phyloP scores from a whole-genome alignment of 305 asterid genomes.

The Fraxinus sp. region DNA sequence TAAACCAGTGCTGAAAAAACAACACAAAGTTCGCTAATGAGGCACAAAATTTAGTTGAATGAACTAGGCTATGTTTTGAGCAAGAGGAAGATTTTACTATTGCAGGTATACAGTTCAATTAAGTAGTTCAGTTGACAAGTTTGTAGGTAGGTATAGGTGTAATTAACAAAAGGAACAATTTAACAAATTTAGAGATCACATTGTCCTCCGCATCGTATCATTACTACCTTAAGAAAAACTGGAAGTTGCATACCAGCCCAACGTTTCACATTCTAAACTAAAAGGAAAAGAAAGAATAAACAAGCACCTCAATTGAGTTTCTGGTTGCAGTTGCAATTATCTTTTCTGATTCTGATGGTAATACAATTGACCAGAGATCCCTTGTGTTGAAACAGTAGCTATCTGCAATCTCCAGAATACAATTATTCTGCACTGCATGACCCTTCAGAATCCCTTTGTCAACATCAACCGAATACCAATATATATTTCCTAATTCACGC shows the following conservation, averaged over 20 bases:
- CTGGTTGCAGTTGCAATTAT: conserved; percentile 75
- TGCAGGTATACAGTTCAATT: background rate
- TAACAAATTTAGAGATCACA: conserved; percentile 11
- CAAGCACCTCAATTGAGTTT: conserved; percentile 71
- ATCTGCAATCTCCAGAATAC: conserved; percentile 55
- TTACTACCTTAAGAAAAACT: conserved; percentile 12
- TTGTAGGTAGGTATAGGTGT: background rate
- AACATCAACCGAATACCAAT: conserved; percentile 84
- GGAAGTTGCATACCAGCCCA: conserved; percentile 6
- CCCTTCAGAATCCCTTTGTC: conserved; percentile 72
- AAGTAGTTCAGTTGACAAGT: background rate
- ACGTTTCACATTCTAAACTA: background rate
- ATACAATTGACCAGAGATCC: conserved; percentile 79
- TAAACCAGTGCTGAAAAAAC: background rate
- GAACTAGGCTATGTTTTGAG: background rate
- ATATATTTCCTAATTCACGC: conserved; percentile 66
- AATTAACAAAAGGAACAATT: background rate
- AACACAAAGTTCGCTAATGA: background rate
- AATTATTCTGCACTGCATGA: conserved; percentile 58
- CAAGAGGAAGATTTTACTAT: background rate
- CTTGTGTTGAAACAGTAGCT: conserved; percentile 64
- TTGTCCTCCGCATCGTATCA: background rate
- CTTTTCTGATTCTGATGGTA: conserved; percentile 86
- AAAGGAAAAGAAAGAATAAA: conserved; percentile 28
- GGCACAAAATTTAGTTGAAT: background rate